These are phyloP conservation scores for Sphagnum magellanicum DNA, from an alignment of 228 moss, liverwort and hornwort species.

Conservation along the genomic window DNA sequence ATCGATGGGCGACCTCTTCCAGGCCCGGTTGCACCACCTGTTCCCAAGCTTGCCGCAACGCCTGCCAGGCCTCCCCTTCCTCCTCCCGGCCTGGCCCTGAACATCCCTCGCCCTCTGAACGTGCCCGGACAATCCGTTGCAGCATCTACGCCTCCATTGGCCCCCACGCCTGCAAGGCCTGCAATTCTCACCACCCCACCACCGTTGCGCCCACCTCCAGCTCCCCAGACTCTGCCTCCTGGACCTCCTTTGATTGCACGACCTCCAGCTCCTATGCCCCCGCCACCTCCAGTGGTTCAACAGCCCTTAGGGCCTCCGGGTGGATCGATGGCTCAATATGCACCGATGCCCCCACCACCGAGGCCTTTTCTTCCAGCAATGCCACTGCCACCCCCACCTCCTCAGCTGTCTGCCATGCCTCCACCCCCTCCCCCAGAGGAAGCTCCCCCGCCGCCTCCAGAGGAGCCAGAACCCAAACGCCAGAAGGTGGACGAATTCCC, in stretches of 20 bases:
- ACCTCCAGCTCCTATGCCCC: slow-evolving; percentile 57
- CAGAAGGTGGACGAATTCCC: slow-evolving; percentile 82
- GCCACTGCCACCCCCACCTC: slow-evolving; percentile 68
- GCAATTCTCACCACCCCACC: slow-evolving; percentile 66
- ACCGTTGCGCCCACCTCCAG: slow-evolving; percentile 46
- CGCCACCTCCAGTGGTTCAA: slow-evolving; percentile 26
- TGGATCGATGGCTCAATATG: slow-evolving; percentile 42
- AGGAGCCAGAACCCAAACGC: slow-evolving; percentile 97
- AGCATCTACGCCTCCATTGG: slow-evolving; percentile 27
- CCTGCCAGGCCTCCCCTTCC: slow-evolving; percentile 91
- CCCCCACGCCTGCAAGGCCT: slow-evolving; percentile 57
- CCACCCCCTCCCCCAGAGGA: slow-evolving; percentile 96
- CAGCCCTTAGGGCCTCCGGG: slow-evolving; percentile 59
- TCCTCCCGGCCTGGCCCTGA: slow-evolving; percentile 85
- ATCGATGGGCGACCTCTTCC: slow-evolving; percentile 86
- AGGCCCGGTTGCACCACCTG: slow-evolving; percentile 82
- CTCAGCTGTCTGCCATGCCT: slow-evolving; percentile 72
- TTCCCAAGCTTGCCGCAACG: slow-evolving; percentile 91
- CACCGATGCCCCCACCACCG: slow-evolving; percentile 62
- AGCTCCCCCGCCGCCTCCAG: slow-evolving; percentile 92
- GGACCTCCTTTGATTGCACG: slow-evolving; percentile 62
- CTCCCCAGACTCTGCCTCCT: slow-evolving; percentile 56
- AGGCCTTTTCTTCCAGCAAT: slow-evolving; percentile 61
- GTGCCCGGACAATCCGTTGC: slow-evolving; percentile 42
- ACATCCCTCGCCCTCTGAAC: slow-evolving; percentile 81